These are phyloP conservation scores for Didymellaceae sp. DNA, from an alignment of 2,329 filamentous ascomycete species.

Conservation along the genomic window DNA sequence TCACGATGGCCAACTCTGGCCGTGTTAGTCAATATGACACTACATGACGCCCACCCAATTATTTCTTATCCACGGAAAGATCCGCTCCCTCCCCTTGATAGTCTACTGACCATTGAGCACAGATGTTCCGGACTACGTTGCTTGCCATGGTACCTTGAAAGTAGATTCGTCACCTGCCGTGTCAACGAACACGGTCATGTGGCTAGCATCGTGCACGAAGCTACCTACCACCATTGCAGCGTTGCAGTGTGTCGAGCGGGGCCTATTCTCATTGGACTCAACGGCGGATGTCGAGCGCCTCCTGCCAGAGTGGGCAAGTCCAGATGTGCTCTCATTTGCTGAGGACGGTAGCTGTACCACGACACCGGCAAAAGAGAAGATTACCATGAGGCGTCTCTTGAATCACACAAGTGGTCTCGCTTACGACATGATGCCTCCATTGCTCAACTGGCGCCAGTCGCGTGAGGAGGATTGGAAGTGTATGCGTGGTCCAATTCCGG, in stretches of 20 bases:
- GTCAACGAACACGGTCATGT: conserved; percentile 34
- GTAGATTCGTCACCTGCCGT: conserved; percentile 23
- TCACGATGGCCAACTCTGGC: too few relatives aligned
- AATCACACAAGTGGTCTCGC: conserved; percentile 36
- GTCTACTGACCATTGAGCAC: background rate
- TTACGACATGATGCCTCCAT: conserved; percentile 29
- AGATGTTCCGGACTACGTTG: conserved; percentile 20
- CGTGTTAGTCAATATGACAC: too few relatives aligned
- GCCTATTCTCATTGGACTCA: conserved; percentile 34
- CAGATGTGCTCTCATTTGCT: conserved; percentile 25
- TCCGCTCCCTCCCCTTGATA: too few relatives aligned
- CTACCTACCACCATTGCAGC: conserved; percentile 35
- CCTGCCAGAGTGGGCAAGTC: conserved; percentile 33
- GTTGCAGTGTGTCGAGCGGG: conserved; percentile 40
- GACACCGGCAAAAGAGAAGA: conserved; percentile 24
- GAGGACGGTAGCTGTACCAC: conserved; percentile 19
- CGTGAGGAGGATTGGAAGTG: conserved; percentile 15
- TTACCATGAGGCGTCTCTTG: conserved; percentile 32
- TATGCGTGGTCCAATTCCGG: conserved; percentile 18
- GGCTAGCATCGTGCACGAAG: conserved; percentile 43
- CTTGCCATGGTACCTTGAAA: conserved; percentile 24
- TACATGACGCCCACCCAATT: too few relatives aligned
- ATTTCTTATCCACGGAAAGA: too few relatives aligned
- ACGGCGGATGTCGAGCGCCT: conserved; percentile 28
- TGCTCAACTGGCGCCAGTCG: conserved; percentile 22